phyloP scores from a whole-genome alignment of 1,284 basidiomycete species.

The Apiotrichum porosum region DNA sequence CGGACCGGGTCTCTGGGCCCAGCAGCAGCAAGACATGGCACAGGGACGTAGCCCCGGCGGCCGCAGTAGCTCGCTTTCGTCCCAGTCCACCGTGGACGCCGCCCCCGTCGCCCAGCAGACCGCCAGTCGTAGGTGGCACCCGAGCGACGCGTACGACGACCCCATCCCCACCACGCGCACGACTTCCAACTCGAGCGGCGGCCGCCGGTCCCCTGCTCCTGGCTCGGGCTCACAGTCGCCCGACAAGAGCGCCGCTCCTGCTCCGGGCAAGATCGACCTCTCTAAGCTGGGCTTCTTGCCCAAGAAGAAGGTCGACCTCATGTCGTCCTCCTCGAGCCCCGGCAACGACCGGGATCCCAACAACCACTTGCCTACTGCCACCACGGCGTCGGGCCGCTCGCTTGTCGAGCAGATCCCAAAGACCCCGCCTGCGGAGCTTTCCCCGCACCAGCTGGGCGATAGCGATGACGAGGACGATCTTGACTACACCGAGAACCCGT shows the following conservation, averaged over 20 bases:
- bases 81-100: not conserved
- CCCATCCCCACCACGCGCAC: conserved; percentile 5
- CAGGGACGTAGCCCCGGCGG: not conserved
- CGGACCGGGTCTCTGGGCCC: not conserved
- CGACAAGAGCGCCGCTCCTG: conserved; percentile 15
- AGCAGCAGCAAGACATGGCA: no score
- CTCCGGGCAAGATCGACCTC: conserved; percentile 44
- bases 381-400: conserved; percentile 16
- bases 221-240: conserved; percentile 14
- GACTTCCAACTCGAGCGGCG: conserved; percentile 8
- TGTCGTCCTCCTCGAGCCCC: conserved; percentile 30
- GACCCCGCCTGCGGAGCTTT: conserved; percentile 33
- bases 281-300: conserved; percentile 48
- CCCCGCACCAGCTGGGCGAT: conserved; percentile 34
- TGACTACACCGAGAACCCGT: conserved; percentile 48
- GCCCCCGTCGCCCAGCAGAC: not conserved
- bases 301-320: conserved; percentile 46
- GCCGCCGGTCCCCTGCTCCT: conserved; percentile 1
- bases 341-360: conserved; percentile 31
- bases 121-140: conserved; percentile 36
- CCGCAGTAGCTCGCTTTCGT: not conserved
- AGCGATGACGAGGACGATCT: conserved; percentile 45
- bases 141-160: conserved; percentile 41
- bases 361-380: conserved; percentile 28
- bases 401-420: conserved; percentile 38